Evolutionary conservation across 2,329 filamentous ascomycete genomes (phyloP).

Genomic region (Pseudogymnoascus sp.): DNA sequence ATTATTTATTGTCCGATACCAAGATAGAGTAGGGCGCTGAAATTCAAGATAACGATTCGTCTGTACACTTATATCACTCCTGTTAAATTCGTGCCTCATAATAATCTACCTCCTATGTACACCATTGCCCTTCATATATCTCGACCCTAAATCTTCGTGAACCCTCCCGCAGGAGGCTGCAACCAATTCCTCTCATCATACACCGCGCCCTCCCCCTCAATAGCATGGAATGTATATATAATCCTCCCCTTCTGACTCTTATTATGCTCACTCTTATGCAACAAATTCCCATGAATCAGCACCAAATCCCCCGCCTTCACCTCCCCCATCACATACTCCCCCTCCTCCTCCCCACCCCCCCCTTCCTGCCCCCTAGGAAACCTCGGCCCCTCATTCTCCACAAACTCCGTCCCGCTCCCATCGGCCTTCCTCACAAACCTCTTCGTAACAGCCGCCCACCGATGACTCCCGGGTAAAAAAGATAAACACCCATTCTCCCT

Average conservation of each 20-base stretch:
- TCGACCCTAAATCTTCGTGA: slow-evolving; percentile 40
- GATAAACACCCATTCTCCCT: slow-evolving; percentile 79
- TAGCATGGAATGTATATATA: slow-evolving; percentile 96
- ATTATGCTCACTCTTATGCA: slow-evolving; percentile 96
- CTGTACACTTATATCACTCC: neutral
- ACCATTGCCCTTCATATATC: neutral
- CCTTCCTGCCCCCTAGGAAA: slow-evolving; percentile 52
- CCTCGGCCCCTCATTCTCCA: slow-evolving; percentile 55
- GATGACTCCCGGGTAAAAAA: slow-evolving; percentile 77
- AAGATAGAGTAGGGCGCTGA: neutral
- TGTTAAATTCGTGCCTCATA: neutral
- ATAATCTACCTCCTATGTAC: neutral
- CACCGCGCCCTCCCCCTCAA: slow-evolving; percentile 60
- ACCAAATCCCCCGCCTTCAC: slow-evolving; percentile 88
- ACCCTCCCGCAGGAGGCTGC: slow-evolving; percentile 72
- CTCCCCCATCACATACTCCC: slow-evolving; percentile 69
- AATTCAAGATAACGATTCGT: neutral
- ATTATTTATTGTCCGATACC: neutral
- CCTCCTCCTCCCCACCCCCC: slow-evolving; percentile 37
- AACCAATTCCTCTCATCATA: slow-evolving; percentile 93
- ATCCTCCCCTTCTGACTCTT: slow-evolving; percentile 76
- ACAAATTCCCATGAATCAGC: slow-evolving; percentile 86
- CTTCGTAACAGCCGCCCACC: slow-evolving; percentile 58
- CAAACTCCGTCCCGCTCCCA: slow-evolving; percentile 56
- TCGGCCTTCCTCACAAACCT: slow-evolving; percentile 63